A percentile compares a stretch with the other conserved stretches of the same genome.
These are phyloP conservation scores for Diplocarpon rosae DNA, from an alignment of 2,329 filamentous ascomycete genomes.

Conservation along the genomic window DNA sequence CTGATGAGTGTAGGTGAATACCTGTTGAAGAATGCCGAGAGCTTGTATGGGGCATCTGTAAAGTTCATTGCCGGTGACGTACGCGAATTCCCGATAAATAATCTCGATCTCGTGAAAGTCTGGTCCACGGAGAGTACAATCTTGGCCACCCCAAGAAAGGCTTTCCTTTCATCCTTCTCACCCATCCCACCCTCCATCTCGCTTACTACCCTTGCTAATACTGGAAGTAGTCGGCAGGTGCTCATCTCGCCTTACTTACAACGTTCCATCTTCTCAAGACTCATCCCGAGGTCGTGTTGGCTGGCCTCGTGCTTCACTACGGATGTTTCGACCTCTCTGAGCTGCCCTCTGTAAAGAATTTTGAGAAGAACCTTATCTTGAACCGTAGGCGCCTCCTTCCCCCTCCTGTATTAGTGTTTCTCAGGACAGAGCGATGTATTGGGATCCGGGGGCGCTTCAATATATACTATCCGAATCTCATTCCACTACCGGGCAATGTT, in stretches of 20 bases:
- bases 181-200: not conserved
- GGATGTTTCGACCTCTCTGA: constrained; percentile 39
- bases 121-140: too few species aligned
- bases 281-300: constrained; percentile 32
- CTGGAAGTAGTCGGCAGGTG: constrained; percentile 38
- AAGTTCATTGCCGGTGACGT: too few species aligned
- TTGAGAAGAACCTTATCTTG: constrained; percentile 28
- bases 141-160: too few species aligned
- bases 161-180: too few species aligned
- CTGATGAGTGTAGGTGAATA: constrained; percentile 38
- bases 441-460: too few species aligned
- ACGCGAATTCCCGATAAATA: too few species aligned
- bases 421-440: too few species aligned
- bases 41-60: not conserved
- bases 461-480: too few species aligned
- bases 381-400: constrained; percentile 21
- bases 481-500: not conserved
- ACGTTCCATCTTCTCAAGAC: constrained; percentile 35
- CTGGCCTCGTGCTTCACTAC: constrained; percentile 41
- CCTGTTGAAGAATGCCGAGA: constrained; percentile 36
- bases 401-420: not conserved
- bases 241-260: constrained; percentile 36
- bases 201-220: not conserved
- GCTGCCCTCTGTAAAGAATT: constrained; percentile 30
- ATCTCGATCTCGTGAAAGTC: too few species aligned